These are phyloP conservation scores for Otatea glauca DNA, from an alignment of 176 grass and related monocot species.

Conservation along the genomic window DNA sequence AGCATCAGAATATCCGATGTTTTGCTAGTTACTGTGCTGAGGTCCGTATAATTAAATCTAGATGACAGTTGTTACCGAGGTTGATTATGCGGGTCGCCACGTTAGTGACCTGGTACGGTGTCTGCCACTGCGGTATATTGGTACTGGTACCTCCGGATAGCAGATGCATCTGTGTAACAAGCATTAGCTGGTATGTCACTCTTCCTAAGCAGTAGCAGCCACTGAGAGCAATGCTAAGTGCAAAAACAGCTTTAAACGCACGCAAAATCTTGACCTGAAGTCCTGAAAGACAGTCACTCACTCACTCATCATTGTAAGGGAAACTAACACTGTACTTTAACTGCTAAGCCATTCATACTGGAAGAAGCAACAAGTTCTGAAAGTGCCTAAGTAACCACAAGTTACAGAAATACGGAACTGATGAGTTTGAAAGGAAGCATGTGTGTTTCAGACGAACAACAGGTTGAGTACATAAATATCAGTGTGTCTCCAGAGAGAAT, in stretches of 20 bases:
- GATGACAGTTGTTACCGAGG: too few relatives aligned
- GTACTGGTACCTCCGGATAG: not conserved
- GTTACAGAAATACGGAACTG: not conserved
- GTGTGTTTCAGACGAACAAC: conserved; percentile 20
- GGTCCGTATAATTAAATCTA: too few relatives aligned
- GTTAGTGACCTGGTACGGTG: not conserved
- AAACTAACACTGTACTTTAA: conserved; percentile 13
- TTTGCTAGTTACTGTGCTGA: too few relatives aligned
- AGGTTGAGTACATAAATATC: conserved; percentile 49
- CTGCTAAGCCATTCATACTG: not conserved
- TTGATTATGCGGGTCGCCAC: too few relatives aligned
- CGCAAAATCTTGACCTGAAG: conserved; percentile 27
- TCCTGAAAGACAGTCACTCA: not conserved
- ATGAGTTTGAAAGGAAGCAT: not conserved
- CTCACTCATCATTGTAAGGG: not conserved
- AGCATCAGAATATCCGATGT: too few relatives aligned
- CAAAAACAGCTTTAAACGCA: conserved; percentile 16
- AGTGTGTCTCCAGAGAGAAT: conserved; percentile 38
- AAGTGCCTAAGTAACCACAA: not conserved
- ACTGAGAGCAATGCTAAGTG: conserved; percentile 21
- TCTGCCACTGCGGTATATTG: not conserved
- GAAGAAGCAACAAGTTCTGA: not conserved
- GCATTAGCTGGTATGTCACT: conserved; percentile 29
- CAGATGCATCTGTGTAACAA: not conserved
- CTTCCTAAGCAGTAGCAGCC: conserved; percentile 24